phyloP scores from a whole-genome alignment of 2,329 filamentous ascomycete genomes.

The Xylaria sp. region DNA sequence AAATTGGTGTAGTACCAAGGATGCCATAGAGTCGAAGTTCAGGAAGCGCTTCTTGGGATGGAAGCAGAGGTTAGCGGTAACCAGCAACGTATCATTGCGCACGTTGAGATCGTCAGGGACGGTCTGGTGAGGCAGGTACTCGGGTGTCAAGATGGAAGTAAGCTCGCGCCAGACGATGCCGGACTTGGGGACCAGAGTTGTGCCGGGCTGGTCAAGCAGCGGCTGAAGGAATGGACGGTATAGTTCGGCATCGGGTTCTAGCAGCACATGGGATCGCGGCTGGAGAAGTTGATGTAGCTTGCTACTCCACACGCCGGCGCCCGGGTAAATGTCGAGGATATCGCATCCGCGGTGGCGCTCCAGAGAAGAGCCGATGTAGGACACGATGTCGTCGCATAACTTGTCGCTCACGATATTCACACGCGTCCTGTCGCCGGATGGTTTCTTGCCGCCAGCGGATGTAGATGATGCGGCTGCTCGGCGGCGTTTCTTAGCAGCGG shows the following conservation, averaged over 20 bases:
- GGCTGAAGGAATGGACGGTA: conserved; percentile 72
- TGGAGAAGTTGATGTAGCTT: conserved; percentile 79
- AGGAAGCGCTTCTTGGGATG: conserved; percentile 62
- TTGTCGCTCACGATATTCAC: conserved; percentile 64
- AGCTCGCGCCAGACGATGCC: conserved; percentile 72
- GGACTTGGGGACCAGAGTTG: conserved; percentile 64
- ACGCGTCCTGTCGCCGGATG: conserved; percentile 53
- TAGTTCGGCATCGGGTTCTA: conserved; percentile 74
- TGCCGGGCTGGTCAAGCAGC: conserved; percentile 62
- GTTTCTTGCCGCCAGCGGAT: conserved; percentile 48
- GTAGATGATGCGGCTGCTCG: background rate
- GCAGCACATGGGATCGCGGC: conserved; percentile 83
- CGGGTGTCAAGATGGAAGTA: conserved; percentile 61
- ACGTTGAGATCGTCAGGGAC: conserved; percentile 55
- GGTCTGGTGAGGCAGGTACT: conserved; percentile 66
- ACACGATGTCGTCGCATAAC: conserved; percentile 74
- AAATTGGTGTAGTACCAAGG: conserved; percentile 71
- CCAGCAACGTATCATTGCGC: conserved; percentile 78
- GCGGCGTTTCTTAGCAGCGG: conserved; percentile 4
- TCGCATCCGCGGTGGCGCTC: conserved; percentile 80
- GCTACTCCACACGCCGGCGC: conserved; percentile 79
- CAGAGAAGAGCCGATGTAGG: conserved; percentile 76
- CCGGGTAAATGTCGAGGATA: conserved; percentile 87
- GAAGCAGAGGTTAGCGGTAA: conserved; percentile 74
- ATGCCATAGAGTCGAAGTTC: conserved; percentile 66